A percentile compares a stretch with the other conserved stretches of the same genome.
These are phyloP conservation scores for Cordyceps pruinosa DNA, from an alignment of 2,329 filamentous ascomycete species.

Conservation along the genomic window DNA sequence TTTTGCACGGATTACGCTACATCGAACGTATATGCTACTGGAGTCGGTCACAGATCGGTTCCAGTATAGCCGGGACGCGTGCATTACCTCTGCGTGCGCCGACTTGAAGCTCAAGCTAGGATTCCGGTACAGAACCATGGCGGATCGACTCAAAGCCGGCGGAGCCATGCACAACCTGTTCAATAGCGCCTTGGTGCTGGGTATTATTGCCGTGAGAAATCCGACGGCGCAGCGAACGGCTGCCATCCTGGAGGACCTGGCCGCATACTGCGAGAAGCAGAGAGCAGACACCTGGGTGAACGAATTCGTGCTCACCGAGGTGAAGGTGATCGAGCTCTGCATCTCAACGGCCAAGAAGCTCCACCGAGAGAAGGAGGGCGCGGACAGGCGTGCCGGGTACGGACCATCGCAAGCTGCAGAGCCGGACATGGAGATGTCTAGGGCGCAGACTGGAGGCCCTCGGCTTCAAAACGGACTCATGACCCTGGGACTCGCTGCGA, in stretches of 20 bases:
- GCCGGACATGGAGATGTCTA: neutral
- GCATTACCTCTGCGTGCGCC: constrained; percentile 33
- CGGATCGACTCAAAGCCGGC: constrained; percentile 28
- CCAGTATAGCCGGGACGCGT: constrained; percentile 32
- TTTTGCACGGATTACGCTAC: constrained; percentile 33
- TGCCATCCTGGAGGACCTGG: constrained; percentile 27
- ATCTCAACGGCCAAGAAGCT: constrained; percentile 21
- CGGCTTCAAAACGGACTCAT: neutral
- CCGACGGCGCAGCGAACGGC: constrained; percentile 17
- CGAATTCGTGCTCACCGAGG: constrained; percentile 33
- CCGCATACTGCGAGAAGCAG: constrained; percentile 35
- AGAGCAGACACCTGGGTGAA: constrained; percentile 33
- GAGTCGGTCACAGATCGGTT: constrained; percentile 34
- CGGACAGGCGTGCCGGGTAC: neutral
- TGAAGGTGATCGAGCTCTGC: constrained; percentile 37
- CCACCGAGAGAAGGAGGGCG: neutral
- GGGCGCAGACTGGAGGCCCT: neutral
- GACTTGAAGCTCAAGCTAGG: constrained; percentile 31
- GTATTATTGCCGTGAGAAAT: constrained; percentile 25
- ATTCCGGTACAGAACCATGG: constrained; percentile 24
- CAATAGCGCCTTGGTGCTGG: constrained; percentile 33
- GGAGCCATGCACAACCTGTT: constrained; percentile 33
- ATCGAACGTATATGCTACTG: constrained; percentile 31
- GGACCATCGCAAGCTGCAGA: neutral
- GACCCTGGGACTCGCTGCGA: neutral